phyloP scores from a whole-genome alignment of 2,329 filamentous ascomycete species.

The Cryphonectria radicalis region DNA sequence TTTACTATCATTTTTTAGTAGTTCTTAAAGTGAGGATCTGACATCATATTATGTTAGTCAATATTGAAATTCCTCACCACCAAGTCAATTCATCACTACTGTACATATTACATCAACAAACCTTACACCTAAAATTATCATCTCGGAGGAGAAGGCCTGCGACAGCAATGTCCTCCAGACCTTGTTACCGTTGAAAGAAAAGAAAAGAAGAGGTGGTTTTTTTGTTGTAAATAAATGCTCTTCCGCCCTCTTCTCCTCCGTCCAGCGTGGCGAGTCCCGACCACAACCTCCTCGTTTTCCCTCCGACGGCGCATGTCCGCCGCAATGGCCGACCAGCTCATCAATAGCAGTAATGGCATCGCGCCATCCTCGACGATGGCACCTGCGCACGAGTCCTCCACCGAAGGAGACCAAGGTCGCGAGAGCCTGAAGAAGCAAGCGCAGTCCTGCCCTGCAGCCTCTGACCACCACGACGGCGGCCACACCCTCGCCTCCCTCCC shows the following conservation, averaged over 20 bases:
- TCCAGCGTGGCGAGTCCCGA: constrained; percentile 21
- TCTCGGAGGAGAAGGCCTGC: neutral
- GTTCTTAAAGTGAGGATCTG: neutral
- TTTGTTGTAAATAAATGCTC: constrained; percentile 13
- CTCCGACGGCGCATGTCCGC: constrained; percentile 15
- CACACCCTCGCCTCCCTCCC: constrained; percentile 59
- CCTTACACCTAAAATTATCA: neutral
- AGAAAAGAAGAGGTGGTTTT: neutral
- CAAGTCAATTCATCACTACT: neutral
- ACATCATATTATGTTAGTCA: neutral
- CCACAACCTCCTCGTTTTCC: neutral
- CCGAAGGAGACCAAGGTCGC: constrained; percentile 8
- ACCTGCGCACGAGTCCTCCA: constrained; percentile 7
- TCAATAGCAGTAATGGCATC: constrained; percentile 24
- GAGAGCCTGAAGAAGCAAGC: constrained; percentile 21
- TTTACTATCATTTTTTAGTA: too few species aligned
- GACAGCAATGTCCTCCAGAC: neutral
- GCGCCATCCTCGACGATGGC: constrained; percentile 14
- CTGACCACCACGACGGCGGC: constrained; percentile 37
- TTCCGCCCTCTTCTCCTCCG: constrained; percentile 21
- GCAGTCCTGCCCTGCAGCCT: neutral
- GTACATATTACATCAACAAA: neutral
- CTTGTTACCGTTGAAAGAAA: neutral
- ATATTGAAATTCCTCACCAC: neutral
- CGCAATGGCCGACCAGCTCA: constrained; percentile 25